Conservation (phyloP, 768 basidiomycete species). For the Russula sp. region DNA sequence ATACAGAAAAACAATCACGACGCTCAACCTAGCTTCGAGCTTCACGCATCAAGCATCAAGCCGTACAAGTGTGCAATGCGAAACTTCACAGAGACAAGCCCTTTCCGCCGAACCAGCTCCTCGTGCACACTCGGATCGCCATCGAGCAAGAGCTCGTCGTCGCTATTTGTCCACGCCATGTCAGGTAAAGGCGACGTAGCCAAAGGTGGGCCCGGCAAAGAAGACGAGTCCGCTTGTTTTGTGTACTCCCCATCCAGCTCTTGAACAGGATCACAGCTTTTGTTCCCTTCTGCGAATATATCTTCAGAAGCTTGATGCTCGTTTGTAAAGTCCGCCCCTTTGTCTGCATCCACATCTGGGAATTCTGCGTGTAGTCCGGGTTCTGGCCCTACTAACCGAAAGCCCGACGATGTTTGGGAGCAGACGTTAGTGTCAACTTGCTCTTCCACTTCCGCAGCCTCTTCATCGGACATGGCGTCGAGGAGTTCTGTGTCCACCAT, state of each 20-base stretch:
- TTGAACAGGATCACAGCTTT: not conserved
- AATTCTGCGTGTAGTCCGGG: not conserved
- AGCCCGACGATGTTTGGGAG: not conserved
- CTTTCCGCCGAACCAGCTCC: conserved; percentile 12
- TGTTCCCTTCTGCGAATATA: not conserved
- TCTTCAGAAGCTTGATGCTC: not conserved
- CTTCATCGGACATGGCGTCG: not conserved
- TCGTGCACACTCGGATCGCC: conserved; percentile 3
- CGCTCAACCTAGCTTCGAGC: not conserved
- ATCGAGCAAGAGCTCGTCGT: conserved; percentile 8
- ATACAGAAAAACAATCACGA: not conserved
- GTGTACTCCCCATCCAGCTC: not conserved
- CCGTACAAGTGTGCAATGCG: conserved; percentile 16
- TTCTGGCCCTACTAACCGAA: not conserved
- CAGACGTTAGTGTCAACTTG: not conserved
- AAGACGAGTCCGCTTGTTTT: not conserved
- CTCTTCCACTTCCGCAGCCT: conserved; percentile 4
- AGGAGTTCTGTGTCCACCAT: not conserved
- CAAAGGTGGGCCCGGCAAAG: not conserved
- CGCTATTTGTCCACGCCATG: conserved; percentile 8
- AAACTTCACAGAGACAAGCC: conserved; percentile 9
- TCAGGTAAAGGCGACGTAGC: not conserved
- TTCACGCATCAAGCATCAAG: conserved; percentile 9
- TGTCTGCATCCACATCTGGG: not conserved
- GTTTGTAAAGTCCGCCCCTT: not conserved